A percentile compares a stretch with the other conserved stretches of the same genome.
Conservation (phyloP, 176 grass and related monocot species). For the Phyllostachys edulis region DNA sequence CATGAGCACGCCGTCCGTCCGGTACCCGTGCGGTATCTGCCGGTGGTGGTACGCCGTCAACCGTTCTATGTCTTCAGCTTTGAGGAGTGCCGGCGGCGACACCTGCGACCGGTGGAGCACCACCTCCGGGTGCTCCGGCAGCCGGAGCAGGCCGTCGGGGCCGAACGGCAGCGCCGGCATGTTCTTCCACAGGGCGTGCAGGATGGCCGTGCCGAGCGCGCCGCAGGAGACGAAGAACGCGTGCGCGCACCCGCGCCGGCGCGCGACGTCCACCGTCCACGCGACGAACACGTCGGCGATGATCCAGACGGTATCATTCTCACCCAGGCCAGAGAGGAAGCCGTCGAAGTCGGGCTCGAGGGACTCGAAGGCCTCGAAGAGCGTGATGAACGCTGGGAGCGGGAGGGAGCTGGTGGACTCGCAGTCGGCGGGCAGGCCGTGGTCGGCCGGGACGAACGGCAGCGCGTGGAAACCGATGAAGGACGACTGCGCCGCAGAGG, state of each 20-base stretch:
- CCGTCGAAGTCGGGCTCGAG: constrained; percentile 40
- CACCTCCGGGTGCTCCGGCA: constrained; percentile 8
- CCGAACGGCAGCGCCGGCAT: background rate
- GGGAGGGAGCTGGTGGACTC: constrained; percentile 42
- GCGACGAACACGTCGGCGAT: constrained; percentile 47
- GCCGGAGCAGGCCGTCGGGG: background rate
- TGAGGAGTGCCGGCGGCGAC: background rate
- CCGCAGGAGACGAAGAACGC: constrained; percentile 27
- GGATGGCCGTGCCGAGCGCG: constrained; percentile 27
- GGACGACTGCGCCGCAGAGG: background rate
- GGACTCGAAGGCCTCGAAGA: constrained; percentile 38
- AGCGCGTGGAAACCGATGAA: constrained; percentile 18
- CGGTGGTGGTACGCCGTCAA: background rate
- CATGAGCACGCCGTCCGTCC: constrained; percentile 18
- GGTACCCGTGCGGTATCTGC: background rate
- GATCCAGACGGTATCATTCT: constrained; percentile 5
- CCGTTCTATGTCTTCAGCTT: background rate
- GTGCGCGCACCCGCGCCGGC: constrained; percentile 15
- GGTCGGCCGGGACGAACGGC: constrained; percentile 41
- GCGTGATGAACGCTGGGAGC: constrained; percentile 11
- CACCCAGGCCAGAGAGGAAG: background rate
- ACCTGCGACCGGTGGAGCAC: constrained; percentile 32
- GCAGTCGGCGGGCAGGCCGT: constrained; percentile 40
- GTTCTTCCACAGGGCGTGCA: background rate
- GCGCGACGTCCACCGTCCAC: constrained; percentile 35